These are phyloP conservation scores for Verticillium albo-atrum DNA, from an alignment of 2,329 filamentous ascomycete genomes.

Conservation along the genomic window DNA sequence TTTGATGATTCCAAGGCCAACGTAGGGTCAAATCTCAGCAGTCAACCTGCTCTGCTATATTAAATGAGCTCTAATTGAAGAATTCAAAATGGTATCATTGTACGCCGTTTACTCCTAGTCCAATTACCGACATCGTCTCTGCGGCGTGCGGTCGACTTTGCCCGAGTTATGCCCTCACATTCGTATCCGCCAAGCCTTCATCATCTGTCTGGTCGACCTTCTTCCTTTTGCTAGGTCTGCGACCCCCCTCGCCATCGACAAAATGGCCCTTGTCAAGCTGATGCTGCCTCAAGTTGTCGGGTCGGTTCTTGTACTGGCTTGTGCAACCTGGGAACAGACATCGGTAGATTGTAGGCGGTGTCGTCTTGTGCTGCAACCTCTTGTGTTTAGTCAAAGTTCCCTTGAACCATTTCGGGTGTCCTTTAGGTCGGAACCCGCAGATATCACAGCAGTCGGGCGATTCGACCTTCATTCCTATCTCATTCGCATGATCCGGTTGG, in stretches of 20 bases:
- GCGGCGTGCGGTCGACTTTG: not conserved
- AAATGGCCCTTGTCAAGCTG: constrained; percentile 53
- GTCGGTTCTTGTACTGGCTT: constrained; percentile 51
- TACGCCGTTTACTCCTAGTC: not conserved
- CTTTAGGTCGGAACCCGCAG: constrained; percentile 52
- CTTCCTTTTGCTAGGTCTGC: constrained; percentile 43
- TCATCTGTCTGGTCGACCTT: constrained; percentile 23
- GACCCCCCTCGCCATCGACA: constrained; percentile 32
- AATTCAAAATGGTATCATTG: constrained; percentile 3
- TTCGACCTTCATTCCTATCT: constrained; percentile 26
- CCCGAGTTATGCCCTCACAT: too few species aligned
- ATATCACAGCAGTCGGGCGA: constrained; percentile 43
- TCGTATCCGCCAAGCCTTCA: not conserved
- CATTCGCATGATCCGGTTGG: not conserved
- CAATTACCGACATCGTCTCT: not conserved
- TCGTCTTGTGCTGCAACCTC: constrained; percentile 46
- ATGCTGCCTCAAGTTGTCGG: constrained; percentile 52
- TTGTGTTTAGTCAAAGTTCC: constrained; percentile 57
- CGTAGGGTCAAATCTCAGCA: too few species aligned
- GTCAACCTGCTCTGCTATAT: too few species aligned
- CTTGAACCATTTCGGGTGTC: constrained; percentile 53
- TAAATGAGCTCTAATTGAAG: not conserved
- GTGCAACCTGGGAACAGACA: constrained; percentile 50
- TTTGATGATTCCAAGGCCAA: too few species aligned
- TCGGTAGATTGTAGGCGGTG: constrained; percentile 45